These are phyloP conservation scores for Bromus sterilis DNA, from an alignment of 176 grass and related monocot species.

Conservation along the genomic window DNA sequence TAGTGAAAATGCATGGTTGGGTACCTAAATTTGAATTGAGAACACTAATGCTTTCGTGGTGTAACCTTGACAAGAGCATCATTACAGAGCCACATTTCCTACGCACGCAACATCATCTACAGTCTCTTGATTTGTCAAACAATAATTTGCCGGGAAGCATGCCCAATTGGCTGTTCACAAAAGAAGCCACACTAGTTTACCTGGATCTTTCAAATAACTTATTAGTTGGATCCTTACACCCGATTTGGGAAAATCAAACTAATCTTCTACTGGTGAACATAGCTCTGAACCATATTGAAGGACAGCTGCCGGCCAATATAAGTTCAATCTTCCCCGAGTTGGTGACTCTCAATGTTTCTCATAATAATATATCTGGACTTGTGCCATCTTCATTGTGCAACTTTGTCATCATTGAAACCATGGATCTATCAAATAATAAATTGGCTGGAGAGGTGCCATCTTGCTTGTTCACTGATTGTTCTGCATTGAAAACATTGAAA, in stretches of 20 bases:
- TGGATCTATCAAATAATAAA: slow-evolving; percentile 22
- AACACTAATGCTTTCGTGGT: background rate
- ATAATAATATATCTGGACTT: slow-evolving; percentile 8
- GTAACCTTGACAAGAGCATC: background rate
- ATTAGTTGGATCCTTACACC: background rate
- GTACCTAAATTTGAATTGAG: slow-evolving; percentile 9
- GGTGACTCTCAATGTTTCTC: background rate
- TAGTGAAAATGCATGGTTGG: background rate
- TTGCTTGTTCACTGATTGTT: background rate
- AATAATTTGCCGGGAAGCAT: slow-evolving; percentile 20
- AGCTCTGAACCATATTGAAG: slow-evolving; percentile 1
- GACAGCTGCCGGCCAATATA: slow-evolving; percentile 10
- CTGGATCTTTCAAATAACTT: slow-evolving; percentile 26
- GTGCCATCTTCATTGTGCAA: slow-evolving; percentile 3
- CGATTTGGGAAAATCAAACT: background rate
- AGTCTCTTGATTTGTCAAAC: slow-evolving; percentile 24
- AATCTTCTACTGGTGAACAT: background rate
- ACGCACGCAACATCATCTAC: background rate
- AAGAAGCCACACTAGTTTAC: background rate
- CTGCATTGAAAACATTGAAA: background rate
- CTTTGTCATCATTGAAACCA: background rate
- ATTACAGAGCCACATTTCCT: slow-evolving; percentile 20
- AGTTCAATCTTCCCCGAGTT: slow-evolving; percentile 11
- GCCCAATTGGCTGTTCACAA: slow-evolving; percentile 30
- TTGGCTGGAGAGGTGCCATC: slow-evolving; percentile 18